phyloP scores from a whole-genome alignment of 148 eudicot species.

The Talinum fruticosum region DNA sequence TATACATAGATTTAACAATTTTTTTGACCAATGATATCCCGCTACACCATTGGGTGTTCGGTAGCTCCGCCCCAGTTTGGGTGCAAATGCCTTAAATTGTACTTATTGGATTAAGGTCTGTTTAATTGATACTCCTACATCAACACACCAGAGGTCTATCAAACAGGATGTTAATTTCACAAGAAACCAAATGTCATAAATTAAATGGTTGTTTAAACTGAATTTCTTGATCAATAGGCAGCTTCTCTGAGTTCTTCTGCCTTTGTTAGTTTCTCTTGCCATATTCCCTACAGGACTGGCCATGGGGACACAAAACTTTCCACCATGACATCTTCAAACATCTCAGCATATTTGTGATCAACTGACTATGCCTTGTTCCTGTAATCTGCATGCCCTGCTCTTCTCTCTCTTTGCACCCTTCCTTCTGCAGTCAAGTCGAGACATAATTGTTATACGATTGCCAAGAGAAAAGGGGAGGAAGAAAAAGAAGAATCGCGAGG shows the following conservation, averaged over 20 bases:
- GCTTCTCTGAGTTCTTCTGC: not conserved
- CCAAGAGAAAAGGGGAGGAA: not conserved
- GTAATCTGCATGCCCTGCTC: conserved; percentile 22
- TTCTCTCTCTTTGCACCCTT: conserved; percentile 15
- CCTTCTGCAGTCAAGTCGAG: conserved; percentile 34
- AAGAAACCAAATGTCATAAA: not conserved
- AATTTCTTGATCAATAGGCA: not conserved
- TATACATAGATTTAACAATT: no score
- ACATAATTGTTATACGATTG: no score
- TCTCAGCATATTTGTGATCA: conserved; percentile 32
- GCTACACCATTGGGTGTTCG: no score
- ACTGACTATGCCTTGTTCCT: conserved; percentile 25
- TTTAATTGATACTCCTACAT: not conserved
- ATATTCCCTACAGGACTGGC: not conserved
- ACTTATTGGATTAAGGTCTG: not conserved
- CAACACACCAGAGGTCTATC: not conserved
- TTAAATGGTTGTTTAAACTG: not conserved
- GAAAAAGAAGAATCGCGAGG: not conserved
- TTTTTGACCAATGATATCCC: no score
- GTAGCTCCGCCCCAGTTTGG: no score
- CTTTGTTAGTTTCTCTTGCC: not conserved
- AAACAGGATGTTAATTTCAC: not conserved
- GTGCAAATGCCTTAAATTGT: no score
- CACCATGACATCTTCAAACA: conserved; percentile 48
- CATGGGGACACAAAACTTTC: conserved; percentile 33